Evolutionary conservation across 148 eudicot species (phyloP).

Genomic region (Beta vulgaris): DNA sequence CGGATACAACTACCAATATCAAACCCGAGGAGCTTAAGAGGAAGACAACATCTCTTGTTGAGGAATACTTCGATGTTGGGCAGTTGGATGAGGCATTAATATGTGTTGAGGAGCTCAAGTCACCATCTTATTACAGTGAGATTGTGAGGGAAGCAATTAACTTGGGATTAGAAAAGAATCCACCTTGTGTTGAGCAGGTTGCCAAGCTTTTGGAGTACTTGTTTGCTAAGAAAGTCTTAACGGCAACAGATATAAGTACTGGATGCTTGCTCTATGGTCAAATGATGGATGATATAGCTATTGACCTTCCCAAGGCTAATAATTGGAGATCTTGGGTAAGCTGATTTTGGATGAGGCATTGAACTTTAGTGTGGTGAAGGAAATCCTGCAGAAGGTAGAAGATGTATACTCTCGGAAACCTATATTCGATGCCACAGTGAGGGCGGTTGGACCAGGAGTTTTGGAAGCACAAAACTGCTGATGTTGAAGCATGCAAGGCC

Average conservation of each 20-base stretch:
- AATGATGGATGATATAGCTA: slow-evolving; percentile 66
- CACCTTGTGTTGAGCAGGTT: slow-evolving; percentile 64
- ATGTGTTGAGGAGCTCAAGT: slow-evolving; percentile 72
- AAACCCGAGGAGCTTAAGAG: slow-evolving; percentile 48
- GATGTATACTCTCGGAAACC: slow-evolving; percentile 57
- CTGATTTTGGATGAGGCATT: slow-evolving; percentile 52
- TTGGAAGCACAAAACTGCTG: slow-evolving; percentile 62
- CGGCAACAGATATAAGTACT: slow-evolving; percentile 43
- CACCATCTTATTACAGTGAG: slow-evolving; percentile 66
- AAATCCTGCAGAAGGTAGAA: slow-evolving; percentile 56
- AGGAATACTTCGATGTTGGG: slow-evolving; percentile 69
- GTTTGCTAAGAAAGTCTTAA: slow-evolving; percentile 52
- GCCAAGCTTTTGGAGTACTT: slow-evolving; percentile 65
- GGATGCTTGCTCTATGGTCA: slow-evolving; percentile 70
- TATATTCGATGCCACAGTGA: slow-evolving; percentile 46
- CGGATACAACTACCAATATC: slow-evolving; percentile 20
- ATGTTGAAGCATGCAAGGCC: slow-evolving; percentile 63
- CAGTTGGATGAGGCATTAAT: slow-evolving; percentile 76
- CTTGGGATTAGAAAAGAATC: slow-evolving; percentile 73
- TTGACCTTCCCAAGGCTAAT: slow-evolving; percentile 83
- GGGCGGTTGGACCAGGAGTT: slow-evolving; percentile 48
- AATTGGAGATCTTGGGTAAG: slow-evolving; percentile 64
- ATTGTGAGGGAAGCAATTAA: slow-evolving; percentile 74
- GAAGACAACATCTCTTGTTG: slow-evolving; percentile 61
- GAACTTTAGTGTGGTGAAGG: slow-evolving; percentile 55